Base-by-base conservation (phyloP, 2,329 filamentous ascomycete genomes). In the Fusarium sp. region DNA sequence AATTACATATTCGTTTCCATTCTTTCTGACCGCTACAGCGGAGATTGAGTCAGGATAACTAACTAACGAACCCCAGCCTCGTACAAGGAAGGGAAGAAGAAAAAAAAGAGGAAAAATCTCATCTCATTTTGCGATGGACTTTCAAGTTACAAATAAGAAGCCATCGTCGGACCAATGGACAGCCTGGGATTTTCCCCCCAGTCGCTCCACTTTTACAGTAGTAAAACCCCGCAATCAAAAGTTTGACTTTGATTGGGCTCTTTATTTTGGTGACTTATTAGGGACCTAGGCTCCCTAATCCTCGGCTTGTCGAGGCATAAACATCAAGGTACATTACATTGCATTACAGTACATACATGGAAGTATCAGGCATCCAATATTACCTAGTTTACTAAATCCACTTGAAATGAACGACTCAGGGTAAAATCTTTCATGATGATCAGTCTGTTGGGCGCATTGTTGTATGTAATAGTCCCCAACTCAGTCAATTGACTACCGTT, bases 171-270 rank as follows among this genome's bases (percentile, higher is more conserved):
- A 37, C 73, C 73, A 75, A 75, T 75, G 67, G 73, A 72, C 73
- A 46, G 32, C 57, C 53, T 49, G 20, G 34, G 59, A 58, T 57
- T 61, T 72, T 71, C 59, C 73, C 69, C 73, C 69, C 58, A 67
- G 58, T 51, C 52, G 24, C 53, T 56, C 61, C 49, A 52, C 49
- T 25, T 27, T 52, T 42, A 41, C 45, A 59, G 60, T 65, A 65
- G 46, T 34, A 53, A n/a, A 72, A 73, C 73, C 73, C 73, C 73
- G 73, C 73, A 75, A 70, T 72, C 63, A 67, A 68, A 67, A 64
- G 22, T 70, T 65, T 71, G 54, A 56, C 46, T 53, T 57, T 61
- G 37, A 47, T 60, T 65, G 48, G 62, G 40, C 46, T 58, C 30
- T 44, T 52, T 29, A 37, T 47, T 41, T 29, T 56, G 49, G 57